Percentiles rank a stretch among this genome's conserved stretches.
Conservation (phyloP, 2,329 filamentous ascomycete genomes). For the Fusarium sarcochroum region DNA sequence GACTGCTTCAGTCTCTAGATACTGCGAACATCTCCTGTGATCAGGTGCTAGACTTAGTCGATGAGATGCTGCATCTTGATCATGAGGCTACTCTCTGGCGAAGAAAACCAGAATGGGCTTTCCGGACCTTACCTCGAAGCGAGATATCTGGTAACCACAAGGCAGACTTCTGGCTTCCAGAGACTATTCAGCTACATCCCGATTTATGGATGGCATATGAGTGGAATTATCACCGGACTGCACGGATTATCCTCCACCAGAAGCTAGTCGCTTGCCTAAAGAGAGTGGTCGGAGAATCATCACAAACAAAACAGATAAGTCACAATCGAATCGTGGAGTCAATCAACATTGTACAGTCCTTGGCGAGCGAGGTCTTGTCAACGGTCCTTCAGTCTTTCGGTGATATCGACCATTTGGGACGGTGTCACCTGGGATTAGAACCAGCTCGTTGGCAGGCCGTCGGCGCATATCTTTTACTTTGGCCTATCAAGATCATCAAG, state of each 20-base stretch:
- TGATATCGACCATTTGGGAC: conserved; percentile 51
- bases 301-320: neutral
- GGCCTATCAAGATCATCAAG: conserved; percentile 57
- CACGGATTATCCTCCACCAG: conserved; percentile 55
- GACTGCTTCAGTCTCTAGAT: conserved; percentile 41
- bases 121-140: conserved; percentile 41
- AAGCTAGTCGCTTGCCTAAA: conserved; percentile 52
- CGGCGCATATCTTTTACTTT: conserved; percentile 56
- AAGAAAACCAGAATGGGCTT: conserved; percentile 53
- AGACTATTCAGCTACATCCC: conserved; percentile 52
- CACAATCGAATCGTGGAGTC: neutral
- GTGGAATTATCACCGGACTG: conserved; percentile 58
- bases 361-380: conserved; percentile 53
- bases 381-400: conserved; percentile 57
- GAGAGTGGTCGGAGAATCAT: neutral
- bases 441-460: conserved; percentile 51
- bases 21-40: neutral
- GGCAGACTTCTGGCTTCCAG: conserved; percentile 32
- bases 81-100: conserved; percentile 51
- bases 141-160: conserved; percentile 30
- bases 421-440: conserved; percentile 7
- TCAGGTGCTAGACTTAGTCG: conserved; percentile 46
- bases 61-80: conserved; percentile 52
- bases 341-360: conserved; percentile 40
- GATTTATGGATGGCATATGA: conserved; percentile 60